Percentiles rank a stretch among this genome's conserved stretches.
phyloP scores from a whole-genome alignment of 352 stramenopile species.

The Pythium insidiosum region DNA sequence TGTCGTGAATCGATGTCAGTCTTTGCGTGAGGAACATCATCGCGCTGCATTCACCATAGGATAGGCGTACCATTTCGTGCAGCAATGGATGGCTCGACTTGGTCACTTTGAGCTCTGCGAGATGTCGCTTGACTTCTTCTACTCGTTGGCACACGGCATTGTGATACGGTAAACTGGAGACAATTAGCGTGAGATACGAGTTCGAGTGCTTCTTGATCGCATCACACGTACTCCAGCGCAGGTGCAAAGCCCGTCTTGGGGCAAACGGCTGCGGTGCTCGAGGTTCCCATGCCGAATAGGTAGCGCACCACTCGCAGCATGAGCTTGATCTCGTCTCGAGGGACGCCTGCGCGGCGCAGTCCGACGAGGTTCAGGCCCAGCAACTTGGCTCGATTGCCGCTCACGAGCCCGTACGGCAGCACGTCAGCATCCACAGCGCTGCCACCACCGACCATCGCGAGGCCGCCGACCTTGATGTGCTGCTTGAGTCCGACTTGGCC shows the following conservation, averaged over 20 bases:
- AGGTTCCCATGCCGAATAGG: conserved; percentile 44
- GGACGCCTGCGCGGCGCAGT: conserved; percentile 52
- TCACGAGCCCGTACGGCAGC: conserved; percentile 64
- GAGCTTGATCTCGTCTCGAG: conserved; percentile 59
- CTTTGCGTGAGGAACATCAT: background rate
- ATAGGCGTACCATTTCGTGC: conserved; percentile 39
- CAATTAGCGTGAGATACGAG: conserved; percentile 2
- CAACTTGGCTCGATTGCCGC: conserved; percentile 74
- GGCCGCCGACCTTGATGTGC: conserved; percentile 50
- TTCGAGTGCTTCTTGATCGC: background rate
- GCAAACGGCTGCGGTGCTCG: conserved; percentile 19
- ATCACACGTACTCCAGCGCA: conserved; percentile 39
- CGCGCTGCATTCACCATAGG: background rate
- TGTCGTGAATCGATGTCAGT: too few relatives aligned
- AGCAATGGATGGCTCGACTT: conserved; percentile 27
- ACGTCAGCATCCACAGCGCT: conserved; percentile 81
- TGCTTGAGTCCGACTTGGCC: conserved; percentile 78
- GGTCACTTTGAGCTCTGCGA: conserved; percentile 31
- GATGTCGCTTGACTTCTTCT: conserved; percentile 40
- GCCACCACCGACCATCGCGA: conserved; percentile 74
- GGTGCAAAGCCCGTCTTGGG: conserved; percentile 63
- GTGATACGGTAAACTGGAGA: conserved; percentile 36
- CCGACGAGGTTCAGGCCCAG: conserved; percentile 70
- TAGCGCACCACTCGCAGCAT: conserved; percentile 75
- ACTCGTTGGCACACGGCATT: conserved; percentile 47